Evolutionary conservation across 805 yeast genomes (phyloP), one percentile per base, ranked within the genome.

Genomic region (Candida gorgasii): DNA sequence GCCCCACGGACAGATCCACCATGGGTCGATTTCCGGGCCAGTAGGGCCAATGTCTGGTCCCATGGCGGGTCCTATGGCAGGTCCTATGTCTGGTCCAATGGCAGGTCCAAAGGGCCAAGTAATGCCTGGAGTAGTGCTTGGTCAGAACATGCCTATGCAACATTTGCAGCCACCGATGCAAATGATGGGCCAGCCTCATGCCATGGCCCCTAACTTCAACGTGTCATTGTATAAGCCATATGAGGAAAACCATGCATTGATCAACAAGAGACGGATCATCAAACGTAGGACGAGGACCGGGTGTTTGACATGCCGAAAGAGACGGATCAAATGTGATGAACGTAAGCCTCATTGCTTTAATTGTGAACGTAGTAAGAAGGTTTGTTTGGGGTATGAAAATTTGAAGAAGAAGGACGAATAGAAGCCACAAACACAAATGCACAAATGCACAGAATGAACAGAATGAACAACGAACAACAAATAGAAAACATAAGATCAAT

Each of bases 271-370:
- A 38, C 58, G 78, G 36, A 69, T 73, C 47, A 71, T 78, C 46
- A 75, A 80, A 53, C 66, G 83, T 35, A 67, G 90, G 39, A 84
- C 89, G 2, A 69, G 86, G 53, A 83, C 89, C 0, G 92, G 92
- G 2, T 84, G 90, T 58, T 61, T 82, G 43, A 84, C 90, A 1
- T 84, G 90, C 57, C 71, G 89, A 24, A 76, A 79, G 55, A 64
- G 89, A 47, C 67, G 89, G 34, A 81, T 84, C 54, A 84, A 84
- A 63, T 84, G 90, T 61, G 90, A 84, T 60, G 90, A 84, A 63
- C 61, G 82, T 37, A 83, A 80, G 52, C 89, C 89, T 1, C 69
- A 73, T 43, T 84, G 90, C 57, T 69, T 67, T 51, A 84, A 84
- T 54, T 84, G 90, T 57, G 82, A 79, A 50, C 73, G 83, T 43